Conservation (phyloP, 495 filamentous ascomycete genomes). For the Penicillium diatomitis region DNA sequence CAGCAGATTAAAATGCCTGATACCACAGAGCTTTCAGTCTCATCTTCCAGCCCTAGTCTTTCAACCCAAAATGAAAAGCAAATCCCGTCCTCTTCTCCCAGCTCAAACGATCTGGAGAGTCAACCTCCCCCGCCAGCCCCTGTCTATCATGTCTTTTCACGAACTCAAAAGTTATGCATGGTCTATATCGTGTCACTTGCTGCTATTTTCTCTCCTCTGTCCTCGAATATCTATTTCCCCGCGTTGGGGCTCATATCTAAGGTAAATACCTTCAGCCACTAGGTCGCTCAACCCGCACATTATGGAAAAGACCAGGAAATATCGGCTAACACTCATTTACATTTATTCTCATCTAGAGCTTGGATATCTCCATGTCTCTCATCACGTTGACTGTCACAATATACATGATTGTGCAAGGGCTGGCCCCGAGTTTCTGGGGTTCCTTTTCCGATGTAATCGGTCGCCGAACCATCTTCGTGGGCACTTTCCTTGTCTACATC, state of each 20-base stretch:
- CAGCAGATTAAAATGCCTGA: slow-evolving; percentile 9
- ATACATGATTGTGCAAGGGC: slow-evolving; percentile 40
- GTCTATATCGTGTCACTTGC: slow-evolving; percentile 52
- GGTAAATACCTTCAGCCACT: slow-evolving; percentile 7
- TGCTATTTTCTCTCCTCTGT: slow-evolving; percentile 52
- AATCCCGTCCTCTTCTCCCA: slow-evolving; percentile 9
- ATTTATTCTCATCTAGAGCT: slow-evolving; percentile 8
- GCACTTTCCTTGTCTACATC: slow-evolving; percentile 32
- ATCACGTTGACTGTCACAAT: slow-evolving; percentile 31
- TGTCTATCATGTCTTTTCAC: slow-evolving; percentile 49
- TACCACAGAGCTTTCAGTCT: slow-evolving; percentile 8
- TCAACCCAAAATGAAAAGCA: slow-evolving; percentile 11
- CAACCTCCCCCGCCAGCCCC: slow-evolving; percentile 9
- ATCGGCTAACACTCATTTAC: background rate
- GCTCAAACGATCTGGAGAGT: slow-evolving; percentile 16
- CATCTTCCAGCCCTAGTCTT: slow-evolving; percentile 10
- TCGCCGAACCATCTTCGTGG: slow-evolving; percentile 32
- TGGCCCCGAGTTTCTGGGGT: slow-evolving; percentile 37
- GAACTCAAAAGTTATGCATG: slow-evolving; percentile 47
- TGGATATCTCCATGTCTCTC: slow-evolving; percentile 24
- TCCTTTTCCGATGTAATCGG: slow-evolving; percentile 34
- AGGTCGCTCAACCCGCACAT: no score
- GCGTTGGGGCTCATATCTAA: slow-evolving; percentile 39
- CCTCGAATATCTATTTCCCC: slow-evolving; percentile 75
- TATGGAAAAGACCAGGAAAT: no score